phyloP scores from a whole-genome alignment of 768 basidiomycete genomes.

The Phanerochaete sordida region DNA sequence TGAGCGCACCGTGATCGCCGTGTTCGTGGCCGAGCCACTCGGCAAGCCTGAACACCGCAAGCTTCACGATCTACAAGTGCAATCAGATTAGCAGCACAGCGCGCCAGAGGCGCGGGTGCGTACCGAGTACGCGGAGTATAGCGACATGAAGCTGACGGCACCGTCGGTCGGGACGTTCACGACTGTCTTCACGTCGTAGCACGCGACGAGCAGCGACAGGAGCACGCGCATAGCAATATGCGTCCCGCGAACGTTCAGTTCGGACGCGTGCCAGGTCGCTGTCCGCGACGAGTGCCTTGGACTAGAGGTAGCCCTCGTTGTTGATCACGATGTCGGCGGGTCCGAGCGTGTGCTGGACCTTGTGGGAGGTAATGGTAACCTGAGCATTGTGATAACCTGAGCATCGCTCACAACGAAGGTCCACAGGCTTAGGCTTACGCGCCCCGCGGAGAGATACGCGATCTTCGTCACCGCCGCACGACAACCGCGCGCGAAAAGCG shows the following conservation, averaged over 20 bases:
- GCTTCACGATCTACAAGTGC: background rate
- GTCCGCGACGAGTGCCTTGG: background rate
- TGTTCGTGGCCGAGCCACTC: background rate
- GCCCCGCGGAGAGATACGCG: too few species aligned
- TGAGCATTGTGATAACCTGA: too few species aligned
- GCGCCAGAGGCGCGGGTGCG: background rate
- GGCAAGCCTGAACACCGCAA: background rate
- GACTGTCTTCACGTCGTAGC: conserved; percentile 8
- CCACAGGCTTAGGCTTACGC: too few species aligned
- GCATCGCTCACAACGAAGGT: too few species aligned
- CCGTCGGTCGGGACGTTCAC: conserved; percentile 1
- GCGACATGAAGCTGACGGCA: background rate
- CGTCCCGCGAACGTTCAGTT: conserved; percentile 9
- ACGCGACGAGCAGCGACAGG: conserved; percentile 5
- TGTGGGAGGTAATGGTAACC: too few species aligned
- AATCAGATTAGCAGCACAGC: background rate
- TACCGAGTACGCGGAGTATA: background rate
- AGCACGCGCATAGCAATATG: conserved; percentile 9
- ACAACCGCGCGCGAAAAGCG: too few species aligned
- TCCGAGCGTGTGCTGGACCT: conserved; percentile 24
- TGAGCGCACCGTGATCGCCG: background rate
- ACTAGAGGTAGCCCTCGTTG: conserved; percentile 20
- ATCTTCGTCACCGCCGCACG: too few species aligned
- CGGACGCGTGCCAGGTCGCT: conserved; percentile 8
- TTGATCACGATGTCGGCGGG: conserved; percentile 26